Conservation (phyloP, 331 rosid species). For the Pyrus hybrid region DNA sequence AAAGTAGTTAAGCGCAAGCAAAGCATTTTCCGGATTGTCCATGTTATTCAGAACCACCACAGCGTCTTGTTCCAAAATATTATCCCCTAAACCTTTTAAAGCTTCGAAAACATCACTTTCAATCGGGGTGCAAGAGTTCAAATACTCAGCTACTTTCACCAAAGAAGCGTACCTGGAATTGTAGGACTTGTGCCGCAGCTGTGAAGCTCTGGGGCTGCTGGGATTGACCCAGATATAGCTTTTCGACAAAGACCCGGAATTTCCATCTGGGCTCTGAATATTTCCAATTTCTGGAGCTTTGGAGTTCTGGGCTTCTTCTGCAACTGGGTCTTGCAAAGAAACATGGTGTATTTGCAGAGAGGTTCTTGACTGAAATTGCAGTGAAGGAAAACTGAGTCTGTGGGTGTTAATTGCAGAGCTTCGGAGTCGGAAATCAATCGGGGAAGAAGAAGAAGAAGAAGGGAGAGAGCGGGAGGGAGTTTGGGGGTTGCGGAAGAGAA, state of each 20-base stretch:
- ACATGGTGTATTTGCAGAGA: constrained; percentile 44
- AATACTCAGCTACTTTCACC: constrained; percentile 31
- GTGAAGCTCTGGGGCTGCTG: constrained; percentile 57
- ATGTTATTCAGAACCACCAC: constrained; percentile 43
- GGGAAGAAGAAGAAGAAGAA: constrained; percentile 1
- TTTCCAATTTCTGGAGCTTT: constrained; percentile 3
- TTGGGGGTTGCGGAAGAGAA: constrained; percentile 45
- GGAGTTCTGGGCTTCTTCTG: constrained; percentile 18
- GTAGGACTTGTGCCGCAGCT: constrained; percentile 33
- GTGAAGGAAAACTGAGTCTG: constrained; percentile 14
- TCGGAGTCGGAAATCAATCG: constrained; percentile 10
- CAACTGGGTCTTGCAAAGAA: constrained; percentile 49
- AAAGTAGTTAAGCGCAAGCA: constrained; percentile 45
- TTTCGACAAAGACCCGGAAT: constrained; percentile 38
- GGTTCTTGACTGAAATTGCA: constrained; percentile 16
- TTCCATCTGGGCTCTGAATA: constrained; percentile 24
- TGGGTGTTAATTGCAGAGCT: constrained; percentile 7
- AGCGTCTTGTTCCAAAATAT: constrained; percentile 38
- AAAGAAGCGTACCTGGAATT: constrained; percentile 41
- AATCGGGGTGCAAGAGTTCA: constrained; percentile 40
- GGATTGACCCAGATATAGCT: constrained; percentile 76
- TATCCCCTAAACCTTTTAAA: constrained; percentile 35
- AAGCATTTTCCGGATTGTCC: constrained; percentile 43
- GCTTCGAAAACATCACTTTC: constrained; percentile 32
- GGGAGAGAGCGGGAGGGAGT: constrained; percentile 19